These are phyloP conservation scores for Melampsora larici-populina DNA, from an alignment of 1,284 basidiomycete genomes.

Conservation along the genomic window DNA sequence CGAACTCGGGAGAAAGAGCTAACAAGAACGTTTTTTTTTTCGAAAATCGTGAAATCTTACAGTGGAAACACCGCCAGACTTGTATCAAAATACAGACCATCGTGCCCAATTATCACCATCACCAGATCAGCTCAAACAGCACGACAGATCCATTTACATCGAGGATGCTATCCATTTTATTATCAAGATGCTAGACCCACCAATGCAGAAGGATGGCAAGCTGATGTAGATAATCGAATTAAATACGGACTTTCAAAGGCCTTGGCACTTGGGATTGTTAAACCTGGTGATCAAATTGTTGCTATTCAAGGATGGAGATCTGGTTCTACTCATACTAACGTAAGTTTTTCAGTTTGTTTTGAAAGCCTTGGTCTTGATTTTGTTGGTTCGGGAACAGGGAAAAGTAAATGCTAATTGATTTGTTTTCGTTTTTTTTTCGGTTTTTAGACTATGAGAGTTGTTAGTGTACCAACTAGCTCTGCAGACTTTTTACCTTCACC, in stretches of 20 bases:
- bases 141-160: conserved; percentile 93
- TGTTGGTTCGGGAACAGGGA: too few relatives aligned
- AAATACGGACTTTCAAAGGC: conserved; percentile 86
- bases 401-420: background rate
- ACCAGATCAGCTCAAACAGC: conserved; percentile 94
- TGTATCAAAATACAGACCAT: conserved; percentile 93
- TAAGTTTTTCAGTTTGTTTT: conserved; percentile 50
- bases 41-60: background rate
- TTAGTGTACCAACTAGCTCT: conserved; percentile 29
- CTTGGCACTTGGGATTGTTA: conserved; percentile 81
- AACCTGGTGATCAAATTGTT: conserved; percentile 82
- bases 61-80: conserved; percentile 94
- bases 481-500: conserved; percentile 32
- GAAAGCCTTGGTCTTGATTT: too few relatives aligned
- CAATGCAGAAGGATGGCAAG: conserved; percentile 88
- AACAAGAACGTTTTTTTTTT: background rate
- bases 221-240: conserved; percentile 88
- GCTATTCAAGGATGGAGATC: conserved; percentile 99
- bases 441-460: conserved; percentile 39
- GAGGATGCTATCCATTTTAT: conserved; percentile 96
- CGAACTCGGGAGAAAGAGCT: background rate
- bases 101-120: conserved; percentile 91
- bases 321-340: conserved; percentile 77
- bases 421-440: background rate
- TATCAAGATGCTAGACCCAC: conserved; percentile 90